Evolutionary conservation across 2,329 filamentous ascomycete species (phyloP).

Genomic region (Trichoderma harzianum): DNA sequence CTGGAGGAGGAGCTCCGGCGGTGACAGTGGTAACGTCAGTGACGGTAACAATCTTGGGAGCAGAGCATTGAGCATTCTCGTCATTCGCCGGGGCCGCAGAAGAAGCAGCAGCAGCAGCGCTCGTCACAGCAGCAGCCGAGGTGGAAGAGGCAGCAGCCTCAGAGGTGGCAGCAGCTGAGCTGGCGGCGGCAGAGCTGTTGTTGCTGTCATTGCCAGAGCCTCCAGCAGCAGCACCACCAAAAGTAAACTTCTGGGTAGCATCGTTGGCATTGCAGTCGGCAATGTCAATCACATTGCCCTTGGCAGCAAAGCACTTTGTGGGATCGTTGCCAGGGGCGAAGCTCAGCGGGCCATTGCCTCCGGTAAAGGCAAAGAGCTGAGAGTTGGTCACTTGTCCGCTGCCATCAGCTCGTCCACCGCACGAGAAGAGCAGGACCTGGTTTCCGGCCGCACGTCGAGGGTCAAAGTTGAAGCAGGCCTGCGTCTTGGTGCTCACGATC

Average conservation of each 20-base stretch:
- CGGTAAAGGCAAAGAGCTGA: conserved; percentile 49
- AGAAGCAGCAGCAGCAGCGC: neutral
- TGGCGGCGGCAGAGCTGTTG: neutral
- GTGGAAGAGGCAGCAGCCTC: neutral
- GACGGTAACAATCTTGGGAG: neutral
- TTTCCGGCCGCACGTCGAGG: conserved; percentile 47
- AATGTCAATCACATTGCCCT: conserved; percentile 42
- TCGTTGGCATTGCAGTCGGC: conserved; percentile 41
- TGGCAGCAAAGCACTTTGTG: conserved; percentile 46
- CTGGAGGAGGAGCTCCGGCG: neutral
- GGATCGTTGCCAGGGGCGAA: conserved; percentile 45
- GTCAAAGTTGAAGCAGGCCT: conserved; percentile 59
- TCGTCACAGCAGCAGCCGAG: neutral
- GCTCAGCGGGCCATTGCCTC: conserved; percentile 39
- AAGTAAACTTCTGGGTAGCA: conserved; percentile 42
- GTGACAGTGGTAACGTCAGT: neutral
- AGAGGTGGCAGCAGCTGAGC: neutral
- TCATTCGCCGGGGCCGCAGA: neutral
- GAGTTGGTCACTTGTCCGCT: conserved; percentile 48
- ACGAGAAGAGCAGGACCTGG: conserved; percentile 56
- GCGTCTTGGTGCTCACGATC: conserved; percentile 54
- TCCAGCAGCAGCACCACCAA: conserved; percentile 22
- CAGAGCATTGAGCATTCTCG: neutral
- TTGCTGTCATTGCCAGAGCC: neutral
- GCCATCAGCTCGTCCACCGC: conserved; percentile 55